Evolutionary conservation across 495 filamentous ascomycete species (phyloP), one percentile per base, ranked within the genome.

Genomic region (Penicillium daleae): DNA sequence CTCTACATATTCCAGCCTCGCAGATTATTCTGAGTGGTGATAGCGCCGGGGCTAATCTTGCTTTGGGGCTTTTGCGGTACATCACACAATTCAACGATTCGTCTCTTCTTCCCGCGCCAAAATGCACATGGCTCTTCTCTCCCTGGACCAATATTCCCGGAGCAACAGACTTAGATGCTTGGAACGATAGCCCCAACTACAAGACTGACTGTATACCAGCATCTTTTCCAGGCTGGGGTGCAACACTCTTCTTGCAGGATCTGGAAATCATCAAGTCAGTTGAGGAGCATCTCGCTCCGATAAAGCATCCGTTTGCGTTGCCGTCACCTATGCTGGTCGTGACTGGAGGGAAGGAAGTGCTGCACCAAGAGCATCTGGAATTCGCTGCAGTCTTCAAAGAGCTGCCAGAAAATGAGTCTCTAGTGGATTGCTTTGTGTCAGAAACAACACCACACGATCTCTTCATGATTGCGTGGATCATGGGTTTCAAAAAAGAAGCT

Each of bases 11-110:
- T 33, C 70, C 70, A 2, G 57, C 78, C 2, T 63, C 57, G 0
- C 63, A 69, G 0, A 79, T 84, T 42, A 60, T 82, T 9, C 31
- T 82, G 0, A 76, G 75, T 44, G 80, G 81, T 8, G 82, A 84
- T 60, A 79, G 74, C 48, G 76, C 76, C 2, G 80, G 80, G 19
- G 79, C 51, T 0, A 74, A 80, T 46, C 66, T 84, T 10, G 74
- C 68, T 0, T 53, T 83, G 7, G 71, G 65, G 1, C 64, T 83
- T 21, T 60, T 83, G 15, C 74, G 82, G 12, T 69, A 72, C 48
- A 69, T 69, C 3, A 48, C 60, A 19, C 27, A 62, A 19, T 64
- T 51, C 6, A 35, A 57, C 8, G 49, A 66, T 19, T 29, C 62
- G 8, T 35, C 33, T 4, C 8, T 54, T 15, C 68, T 71, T 1